Percentiles rank a stretch among this genome's conserved stretches.
These are phyloP conservation scores for Magnusiomyces ingens DNA, from an alignment of 1,139 yeast genomes.

Conservation along the genomic window DNA sequence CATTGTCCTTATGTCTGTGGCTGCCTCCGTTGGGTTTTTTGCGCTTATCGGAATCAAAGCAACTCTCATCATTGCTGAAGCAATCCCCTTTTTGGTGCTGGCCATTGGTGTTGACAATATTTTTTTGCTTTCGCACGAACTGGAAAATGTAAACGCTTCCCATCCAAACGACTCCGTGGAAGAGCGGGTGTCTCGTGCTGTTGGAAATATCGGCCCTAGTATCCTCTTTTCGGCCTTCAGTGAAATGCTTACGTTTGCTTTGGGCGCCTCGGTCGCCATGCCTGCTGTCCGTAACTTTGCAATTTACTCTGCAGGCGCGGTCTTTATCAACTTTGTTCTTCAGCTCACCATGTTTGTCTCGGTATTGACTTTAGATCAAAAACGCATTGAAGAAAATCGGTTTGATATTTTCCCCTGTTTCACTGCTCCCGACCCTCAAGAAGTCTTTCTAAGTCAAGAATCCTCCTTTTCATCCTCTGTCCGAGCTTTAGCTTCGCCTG, in stretches of 20 bases:
- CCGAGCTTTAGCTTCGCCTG: constrained; percentile 25
- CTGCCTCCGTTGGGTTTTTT: constrained; percentile 75
- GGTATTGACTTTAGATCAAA: constrained; percentile 61
- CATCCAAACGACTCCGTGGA: constrained; percentile 43
- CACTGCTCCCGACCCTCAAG: constrained; percentile 16
- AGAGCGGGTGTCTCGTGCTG: constrained; percentile 53
- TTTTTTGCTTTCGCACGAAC: constrained; percentile 75
- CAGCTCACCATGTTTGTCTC: constrained; percentile 81
- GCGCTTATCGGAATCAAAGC: constrained; percentile 70
- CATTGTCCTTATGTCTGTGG: constrained; percentile 72
- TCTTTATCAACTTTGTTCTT: constrained; percentile 63
- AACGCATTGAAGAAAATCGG: constrained; percentile 50
- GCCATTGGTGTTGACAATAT: constrained; percentile 96
- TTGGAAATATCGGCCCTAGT: constrained; percentile 79
- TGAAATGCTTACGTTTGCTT: constrained; percentile 67
- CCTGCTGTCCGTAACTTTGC: constrained; percentile 96
- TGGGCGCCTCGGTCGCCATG: constrained; percentile 81
- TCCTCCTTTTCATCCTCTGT: constrained; percentile 24
- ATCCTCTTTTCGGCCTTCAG: constrained; percentile 70
- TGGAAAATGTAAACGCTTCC: constrained; percentile 47
- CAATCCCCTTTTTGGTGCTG: constrained; percentile 85
- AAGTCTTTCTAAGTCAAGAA: neutral
- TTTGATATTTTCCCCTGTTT: constrained; percentile 46
- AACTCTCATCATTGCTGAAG: constrained; percentile 90
- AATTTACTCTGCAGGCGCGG: constrained; percentile 80